Evolutionary conservation across 2,329 filamentous ascomycete species (phyloP).

Genomic region (Zasmidium citrigriseum): DNA sequence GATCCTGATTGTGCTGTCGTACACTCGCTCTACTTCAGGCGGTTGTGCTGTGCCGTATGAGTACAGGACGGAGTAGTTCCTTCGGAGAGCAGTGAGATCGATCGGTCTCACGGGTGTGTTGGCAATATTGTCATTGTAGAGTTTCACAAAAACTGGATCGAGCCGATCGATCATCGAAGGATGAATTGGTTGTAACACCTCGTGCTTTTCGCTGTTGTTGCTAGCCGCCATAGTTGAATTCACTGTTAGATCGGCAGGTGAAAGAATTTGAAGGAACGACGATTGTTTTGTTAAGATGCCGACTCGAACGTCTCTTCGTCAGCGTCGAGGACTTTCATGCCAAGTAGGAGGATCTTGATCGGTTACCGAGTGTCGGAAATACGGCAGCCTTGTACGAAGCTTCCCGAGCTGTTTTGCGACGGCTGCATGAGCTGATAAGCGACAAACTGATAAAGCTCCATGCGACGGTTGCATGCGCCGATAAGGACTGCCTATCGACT

Average conservation of each 20-base stretch:
- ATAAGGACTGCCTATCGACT: no score
- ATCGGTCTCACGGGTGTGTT: constrained; percentile 6
- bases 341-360: not conserved
- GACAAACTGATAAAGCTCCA: no score
- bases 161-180: constrained; percentile 1
- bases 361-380: no score
- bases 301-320: no score
- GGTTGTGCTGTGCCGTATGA: constrained; percentile 7
- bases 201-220: constrained; percentile 13
- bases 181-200: not conserved
- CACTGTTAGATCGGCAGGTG: no score
- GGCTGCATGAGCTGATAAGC: not conserved
- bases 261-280: no score
- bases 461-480: no score
- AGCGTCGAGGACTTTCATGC: not conserved
- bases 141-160: constrained; percentile 8
- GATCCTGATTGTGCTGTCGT: not conserved
- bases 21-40: not conserved
- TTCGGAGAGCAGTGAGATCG: constrained; percentile 2
- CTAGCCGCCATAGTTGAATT: constrained; percentile 27
- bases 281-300: no score
- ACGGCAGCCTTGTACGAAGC: no score
- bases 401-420: not conserved
- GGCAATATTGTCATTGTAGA: constrained; percentile 6
- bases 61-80: constrained; percentile 7